Conservation (phyloP, 1,139 yeast species). For the Suhomyces yuchorum region DNA sequence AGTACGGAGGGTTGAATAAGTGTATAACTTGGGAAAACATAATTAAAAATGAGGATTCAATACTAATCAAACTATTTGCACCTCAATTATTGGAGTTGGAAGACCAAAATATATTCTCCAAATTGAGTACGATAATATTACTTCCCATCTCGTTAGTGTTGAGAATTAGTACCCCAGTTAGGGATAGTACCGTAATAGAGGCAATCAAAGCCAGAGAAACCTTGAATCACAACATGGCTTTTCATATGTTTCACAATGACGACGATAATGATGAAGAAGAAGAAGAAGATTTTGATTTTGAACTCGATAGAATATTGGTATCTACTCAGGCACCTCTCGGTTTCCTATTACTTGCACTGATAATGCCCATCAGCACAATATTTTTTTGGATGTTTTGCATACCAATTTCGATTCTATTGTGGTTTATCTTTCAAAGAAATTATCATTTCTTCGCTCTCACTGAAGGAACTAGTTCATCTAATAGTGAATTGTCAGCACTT, state of each 20-base stretch:
- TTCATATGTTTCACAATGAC: not conserved
- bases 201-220: constrained; percentile 7
- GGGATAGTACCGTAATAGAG: constrained; percentile 23
- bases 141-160: constrained; percentile 48
- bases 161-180: constrained; percentile 53
- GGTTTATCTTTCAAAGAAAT: constrained; percentile 4
- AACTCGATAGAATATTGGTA: constrained; percentile 22
- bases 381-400: constrained; percentile 3
- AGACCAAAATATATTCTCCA: constrained; percentile 14
- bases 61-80: constrained; percentile 11
- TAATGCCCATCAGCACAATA: constrained; percentile 14
- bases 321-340: constrained; percentile 25
- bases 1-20: not conserved
- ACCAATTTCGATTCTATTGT: not conserved
- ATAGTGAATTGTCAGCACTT: constrained; percentile 3
- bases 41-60: constrained; percentile 2
- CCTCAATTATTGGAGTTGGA: constrained; percentile 18
- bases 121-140: constrained; percentile 31
- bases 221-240: not conserved
- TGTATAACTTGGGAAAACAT: not conserved
- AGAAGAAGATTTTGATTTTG: constrained; percentile 20
- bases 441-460: constrained; percentile 3
- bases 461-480: constrained; percentile 1
- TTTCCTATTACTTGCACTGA: constrained; percentile 18
- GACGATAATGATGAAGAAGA: constrained; percentile 7